These are phyloP conservation scores for Boletus reticulatus DNA, from an alignment of 768 basidiomycete species.

Conservation along the genomic window DNA sequence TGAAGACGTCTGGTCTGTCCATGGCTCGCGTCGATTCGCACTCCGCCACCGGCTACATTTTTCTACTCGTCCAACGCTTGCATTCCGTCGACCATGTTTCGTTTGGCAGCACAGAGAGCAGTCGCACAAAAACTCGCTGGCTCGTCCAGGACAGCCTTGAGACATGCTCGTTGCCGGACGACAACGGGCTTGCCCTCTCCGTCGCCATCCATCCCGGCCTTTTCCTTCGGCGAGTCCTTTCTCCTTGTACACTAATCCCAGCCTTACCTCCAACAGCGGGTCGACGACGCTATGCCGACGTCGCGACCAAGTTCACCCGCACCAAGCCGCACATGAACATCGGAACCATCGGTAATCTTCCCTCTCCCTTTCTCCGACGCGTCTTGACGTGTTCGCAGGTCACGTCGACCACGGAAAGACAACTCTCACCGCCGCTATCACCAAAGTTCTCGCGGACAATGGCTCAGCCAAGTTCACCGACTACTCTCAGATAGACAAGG, in stretches of 20 bases:
- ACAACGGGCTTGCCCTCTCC: constrained; percentile 7
- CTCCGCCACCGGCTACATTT: constrained; percentile 23
- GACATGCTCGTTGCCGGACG: constrained; percentile 15
- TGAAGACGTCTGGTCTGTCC: constrained; percentile 59
- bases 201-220: not conserved
- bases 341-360: constrained; percentile 73
- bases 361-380: constrained; percentile 7
- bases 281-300: constrained; percentile 73
- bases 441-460: constrained; percentile 79
- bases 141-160: not conserved
- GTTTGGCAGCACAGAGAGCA: constrained; percentile 25
- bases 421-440: constrained; percentile 93
- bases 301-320: constrained; percentile 57
- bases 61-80: not conserved
- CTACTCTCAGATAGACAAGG: constrained; percentile 98
- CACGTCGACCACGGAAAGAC: constrained; percentile 99
- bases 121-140: not conserved
- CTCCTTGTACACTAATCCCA: not conserved
- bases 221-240: constrained; percentile 6
- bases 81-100: constrained; percentile 25
- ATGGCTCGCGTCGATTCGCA: constrained; percentile 25
- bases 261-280: not conserved
- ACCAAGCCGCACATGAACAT: constrained; percentile 93
- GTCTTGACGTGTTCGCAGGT: constrained; percentile 38
- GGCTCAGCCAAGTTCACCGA: constrained; percentile 87